A percentile compares a stretch with the other conserved stretches of the same genome.
Conservation (phyloP, 2,329 filamentous ascomycete genomes). For the Cladophialophora immunda region DNA sequence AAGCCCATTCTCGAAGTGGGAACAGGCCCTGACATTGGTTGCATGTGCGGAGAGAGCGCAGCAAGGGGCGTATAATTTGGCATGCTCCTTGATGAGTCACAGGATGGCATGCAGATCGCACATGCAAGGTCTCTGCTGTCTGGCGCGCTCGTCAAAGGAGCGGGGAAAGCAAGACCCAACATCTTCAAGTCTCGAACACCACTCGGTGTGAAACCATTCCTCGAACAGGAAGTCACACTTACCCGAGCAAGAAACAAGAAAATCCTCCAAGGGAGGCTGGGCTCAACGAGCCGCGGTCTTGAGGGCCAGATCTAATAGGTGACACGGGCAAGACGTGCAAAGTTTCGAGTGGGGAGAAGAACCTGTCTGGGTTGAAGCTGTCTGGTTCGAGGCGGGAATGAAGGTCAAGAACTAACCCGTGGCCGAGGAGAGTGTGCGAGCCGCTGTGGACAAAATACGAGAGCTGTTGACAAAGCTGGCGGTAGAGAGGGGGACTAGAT, state of each 20-base stretch:
- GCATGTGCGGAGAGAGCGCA: neutral
- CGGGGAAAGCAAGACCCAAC: neutral
- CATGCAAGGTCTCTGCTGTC: neutral
- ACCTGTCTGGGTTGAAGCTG: neutral
- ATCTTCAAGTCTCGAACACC: neutral
- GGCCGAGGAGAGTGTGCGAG: conserved; percentile 13
- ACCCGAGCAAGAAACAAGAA: neutral
- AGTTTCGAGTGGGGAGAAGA: neutral
- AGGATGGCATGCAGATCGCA: conserved; percentile 6
- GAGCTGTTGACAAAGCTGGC: conserved; percentile 17
- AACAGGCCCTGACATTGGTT: neutral
- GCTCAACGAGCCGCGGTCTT: neutral
- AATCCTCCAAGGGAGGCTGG: neutral
- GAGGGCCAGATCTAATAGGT: neutral
- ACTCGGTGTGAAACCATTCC: neutral
- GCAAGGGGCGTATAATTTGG: neutral
- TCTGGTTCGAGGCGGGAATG: neutral
- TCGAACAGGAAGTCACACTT: conserved; percentile 10
- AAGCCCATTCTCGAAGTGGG: neutral
- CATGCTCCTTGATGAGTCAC: neutral
- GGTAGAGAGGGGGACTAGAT: conserved; percentile 4
- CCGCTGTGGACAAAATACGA: conserved; percentile 6
- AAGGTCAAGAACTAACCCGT: neutral
- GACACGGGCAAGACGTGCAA: neutral
- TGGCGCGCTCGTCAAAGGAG: neutral